These are phyloP conservation scores for Heteromeles arbutifolia DNA, from an alignment of 306 rosid genomes.

Conservation along the genomic window DNA sequence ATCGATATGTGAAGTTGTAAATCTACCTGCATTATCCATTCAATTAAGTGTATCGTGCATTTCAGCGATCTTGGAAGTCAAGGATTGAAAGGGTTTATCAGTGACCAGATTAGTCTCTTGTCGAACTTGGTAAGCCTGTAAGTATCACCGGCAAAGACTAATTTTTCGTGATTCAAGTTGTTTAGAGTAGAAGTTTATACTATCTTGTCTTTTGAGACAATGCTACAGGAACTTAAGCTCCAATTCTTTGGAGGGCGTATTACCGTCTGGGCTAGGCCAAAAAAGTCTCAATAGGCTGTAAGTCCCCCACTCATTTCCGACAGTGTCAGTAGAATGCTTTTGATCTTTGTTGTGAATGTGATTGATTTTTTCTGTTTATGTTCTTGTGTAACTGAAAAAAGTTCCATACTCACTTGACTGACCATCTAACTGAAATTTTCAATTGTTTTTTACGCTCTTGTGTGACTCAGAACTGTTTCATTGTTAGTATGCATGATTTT, in stretches of 20 bases:
- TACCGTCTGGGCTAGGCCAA: constrained; percentile 71
- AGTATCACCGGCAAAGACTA: constrained; percentile 47
- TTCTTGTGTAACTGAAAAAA: not conserved
- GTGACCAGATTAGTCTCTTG: constrained; percentile 74
- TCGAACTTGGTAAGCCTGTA: constrained; percentile 92
- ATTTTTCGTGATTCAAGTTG: not conserved
- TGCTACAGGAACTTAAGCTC: constrained; percentile 73
- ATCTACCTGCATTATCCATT: not conserved
- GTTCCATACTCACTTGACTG: not conserved
- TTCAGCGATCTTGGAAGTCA: constrained; percentile 91
- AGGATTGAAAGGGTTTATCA: constrained; percentile 85
- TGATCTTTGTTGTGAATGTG: not conserved
- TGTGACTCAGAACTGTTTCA: not conserved
- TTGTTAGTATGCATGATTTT: not conserved
- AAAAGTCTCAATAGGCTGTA: constrained; percentile 62
- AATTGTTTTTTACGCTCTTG: not conserved
- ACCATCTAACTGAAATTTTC: not conserved
- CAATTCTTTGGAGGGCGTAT: constrained; percentile 56
- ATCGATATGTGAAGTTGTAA: not conserved
- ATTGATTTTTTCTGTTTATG: constrained; percentile 3
- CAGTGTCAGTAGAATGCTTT: not conserved
- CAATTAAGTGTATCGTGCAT: not conserved
- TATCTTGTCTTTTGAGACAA: not conserved
- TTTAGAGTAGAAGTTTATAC: not conserved
- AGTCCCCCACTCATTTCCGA: constrained; percentile 30